Base-by-base conservation (phyloP, 78 protist species). In the Carpediemonas membranifera region DNA sequence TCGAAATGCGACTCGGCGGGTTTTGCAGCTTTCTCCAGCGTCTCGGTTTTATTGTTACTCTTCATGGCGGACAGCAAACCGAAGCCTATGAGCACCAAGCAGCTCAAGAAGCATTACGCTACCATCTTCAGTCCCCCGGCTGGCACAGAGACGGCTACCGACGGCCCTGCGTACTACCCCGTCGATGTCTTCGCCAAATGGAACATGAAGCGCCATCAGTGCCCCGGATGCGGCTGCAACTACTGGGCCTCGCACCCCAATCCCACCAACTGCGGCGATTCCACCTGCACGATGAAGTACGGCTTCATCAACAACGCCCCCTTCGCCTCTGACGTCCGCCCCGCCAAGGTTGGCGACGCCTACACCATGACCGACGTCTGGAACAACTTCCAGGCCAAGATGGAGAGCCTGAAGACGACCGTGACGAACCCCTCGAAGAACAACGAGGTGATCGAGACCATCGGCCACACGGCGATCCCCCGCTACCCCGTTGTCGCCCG, bases 401-500 rank as follows among this genome's bases (percentile, higher is more conserved):
- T n/a, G n/a, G n/a, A n/a, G n/a, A n/a, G n/a, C n/a, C n/a, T n/a
- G n/a, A n/a, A n/a, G n/a, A n/a, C n/a, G n/a, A n/a, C n/a, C 9
- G 3, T 55, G 3, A 30, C 3, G 9, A 9, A 9, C 16, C 59
- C 41, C 9, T 62, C 30, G 68, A 50, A 44, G 47, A 41, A 5
- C 47, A 41, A 13, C 21, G 47, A 41, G 47, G 47, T 9, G 21
- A 64, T 3, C 24, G 24, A 61, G n/a, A 2, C 52, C 41, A 37
- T 18, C 28, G 37, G 58, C 1, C 68, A 64, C 47, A 64, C 68
- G 1, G 68, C 68, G 30, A 64, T 64, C 24, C 24, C 35, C 21
- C 68, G 68, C 41, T 64, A 64, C 37, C 68, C 68, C 28, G 68
- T 64, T 13, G 68, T 64, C 21, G 68, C 68, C 44, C 18, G 68